A percentile compares a stretch with the other conserved stretches of the same genome.
Evolutionary conservation across 2,329 filamentous ascomycete genomes (phyloP).

Genomic region (Fusarium staphyleae): DNA sequence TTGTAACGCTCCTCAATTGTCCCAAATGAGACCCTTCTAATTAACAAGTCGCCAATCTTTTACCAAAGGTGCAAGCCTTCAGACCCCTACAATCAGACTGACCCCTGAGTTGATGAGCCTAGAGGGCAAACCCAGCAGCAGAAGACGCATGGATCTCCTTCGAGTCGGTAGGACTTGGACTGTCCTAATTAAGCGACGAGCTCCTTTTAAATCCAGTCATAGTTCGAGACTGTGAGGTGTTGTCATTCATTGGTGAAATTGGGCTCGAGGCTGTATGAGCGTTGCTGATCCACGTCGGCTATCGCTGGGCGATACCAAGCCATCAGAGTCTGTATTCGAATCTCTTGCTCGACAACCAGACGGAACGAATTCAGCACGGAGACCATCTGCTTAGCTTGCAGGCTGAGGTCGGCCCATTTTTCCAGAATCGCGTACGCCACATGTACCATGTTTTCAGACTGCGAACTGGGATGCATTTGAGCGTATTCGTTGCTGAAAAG

Average conservation of each 20-base stretch:
- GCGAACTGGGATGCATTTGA: slow-evolving; percentile 54
- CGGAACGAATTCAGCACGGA: slow-evolving; percentile 60
- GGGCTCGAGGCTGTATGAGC: background rate
- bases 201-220: background rate
- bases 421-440: slow-evolving; percentile 57
- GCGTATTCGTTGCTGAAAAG: slow-evolving; percentile 65
- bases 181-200: background rate
- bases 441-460: slow-evolving; percentile 49
- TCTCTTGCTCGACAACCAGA: slow-evolving; percentile 12
- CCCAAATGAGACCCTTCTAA: too few species aligned
- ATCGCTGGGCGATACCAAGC: background rate
- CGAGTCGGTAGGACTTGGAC: too few species aligned
- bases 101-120: too few species aligned
- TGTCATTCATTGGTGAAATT: background rate
- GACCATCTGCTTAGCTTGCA: slow-evolving; percentile 57
- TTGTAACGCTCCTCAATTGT: too few species aligned
- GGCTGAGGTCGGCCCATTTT: slow-evolving; percentile 57
- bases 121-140: too few species aligned
- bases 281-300: slow-evolving; percentile 3
- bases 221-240: background rate
- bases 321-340: background rate
- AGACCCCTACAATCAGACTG: too few species aligned
- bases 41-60: too few species aligned
- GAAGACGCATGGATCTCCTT: too few species aligned
- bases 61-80: too few species aligned